Conservation (phyloP, 2,329 filamentous ascomycete genomes). For the Fusarium anthophilum region DNA sequence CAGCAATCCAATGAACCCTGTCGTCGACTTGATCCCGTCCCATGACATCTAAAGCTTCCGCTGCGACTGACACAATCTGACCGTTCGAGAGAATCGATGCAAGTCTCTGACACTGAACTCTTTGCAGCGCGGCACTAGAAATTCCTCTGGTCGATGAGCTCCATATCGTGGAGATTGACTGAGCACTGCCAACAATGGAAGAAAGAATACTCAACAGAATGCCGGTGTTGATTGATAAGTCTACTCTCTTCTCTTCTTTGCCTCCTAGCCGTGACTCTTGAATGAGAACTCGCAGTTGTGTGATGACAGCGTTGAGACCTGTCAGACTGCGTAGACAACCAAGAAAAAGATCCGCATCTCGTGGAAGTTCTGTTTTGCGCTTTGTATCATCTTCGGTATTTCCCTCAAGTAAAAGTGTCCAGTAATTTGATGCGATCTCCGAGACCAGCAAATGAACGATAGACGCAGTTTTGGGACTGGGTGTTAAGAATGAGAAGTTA, state of each 20-base stretch:
- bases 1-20: conserved; percentile 66
- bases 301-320: conserved; percentile 79
- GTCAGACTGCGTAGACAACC: conserved; percentile 76
- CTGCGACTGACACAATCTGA: conserved; percentile 59
- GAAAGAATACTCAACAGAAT: conserved; percentile 57
- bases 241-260: conserved; percentile 51
- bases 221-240: conserved; percentile 55
- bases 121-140: conserved; percentile 39
- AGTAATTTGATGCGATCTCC: conserved; percentile 83
- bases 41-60: conserved; percentile 64
- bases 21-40: conserved; percentile 46
- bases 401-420: conserved; percentile 69
- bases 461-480: conserved; percentile 75
- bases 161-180: conserved; percentile 53
- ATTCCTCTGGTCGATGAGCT: conserved; percentile 40
- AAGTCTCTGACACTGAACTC: conserved; percentile 50
- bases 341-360: conserved; percentile 63
- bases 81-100: conserved; percentile 59
- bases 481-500: conserved; percentile 47
- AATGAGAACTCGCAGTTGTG: conserved; percentile 72
- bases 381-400: conserved; percentile 30
- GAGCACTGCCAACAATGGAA: conserved; percentile 52
- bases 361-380: conserved; percentile 28
- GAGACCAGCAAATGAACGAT: conserved; percentile 79
- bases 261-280: conserved; percentile 56